Evolutionary conservation across 345 rosid genomes (phyloP).

Genomic region (Laguncularia racemosa): DNA sequence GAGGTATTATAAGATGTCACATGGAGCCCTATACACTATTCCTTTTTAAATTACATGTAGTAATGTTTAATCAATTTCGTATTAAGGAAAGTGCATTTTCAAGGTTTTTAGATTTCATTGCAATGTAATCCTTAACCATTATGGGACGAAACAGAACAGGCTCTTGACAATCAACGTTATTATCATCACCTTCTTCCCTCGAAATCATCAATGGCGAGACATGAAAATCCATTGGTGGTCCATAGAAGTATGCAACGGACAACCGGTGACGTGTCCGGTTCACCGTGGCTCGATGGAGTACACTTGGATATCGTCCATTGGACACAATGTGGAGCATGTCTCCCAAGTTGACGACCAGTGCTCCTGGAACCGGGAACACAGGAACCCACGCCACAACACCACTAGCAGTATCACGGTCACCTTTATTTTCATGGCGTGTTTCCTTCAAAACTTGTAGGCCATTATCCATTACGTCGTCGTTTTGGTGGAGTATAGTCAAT

Average conservation of each 20-base stretch:
- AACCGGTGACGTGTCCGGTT: constrained; percentile 44
- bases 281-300: constrained; percentile 59
- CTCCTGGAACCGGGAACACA: constrained; percentile 42
- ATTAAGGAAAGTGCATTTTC: constrained; percentile 52
- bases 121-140: constrained; percentile 42
- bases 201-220: constrained; percentile 31
- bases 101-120: constrained; percentile 43
- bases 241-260: constrained; percentile 57
- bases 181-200: constrained; percentile 1
- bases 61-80: constrained; percentile 5
- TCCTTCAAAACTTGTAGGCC: constrained; percentile 61
- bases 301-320: constrained; percentile 47
- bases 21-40: no score
- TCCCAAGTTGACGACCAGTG: constrained; percentile 78
- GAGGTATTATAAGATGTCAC: no score
- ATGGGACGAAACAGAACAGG: constrained; percentile 38
- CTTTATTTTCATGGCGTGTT: no score
- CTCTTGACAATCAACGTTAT: constrained; percentile 13
- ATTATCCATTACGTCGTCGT: constrained; percentile 8
- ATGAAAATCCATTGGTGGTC: constrained; percentile 32
- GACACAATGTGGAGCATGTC: constrained; percentile 72
- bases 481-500: constrained; percentile 65
- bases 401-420: no score
- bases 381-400: constrained; percentile 53
- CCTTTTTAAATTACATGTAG: no score